phyloP scores from a whole-genome alignment of 805 yeast genomes.

The Metahyphopichia silvanorum region DNA sequence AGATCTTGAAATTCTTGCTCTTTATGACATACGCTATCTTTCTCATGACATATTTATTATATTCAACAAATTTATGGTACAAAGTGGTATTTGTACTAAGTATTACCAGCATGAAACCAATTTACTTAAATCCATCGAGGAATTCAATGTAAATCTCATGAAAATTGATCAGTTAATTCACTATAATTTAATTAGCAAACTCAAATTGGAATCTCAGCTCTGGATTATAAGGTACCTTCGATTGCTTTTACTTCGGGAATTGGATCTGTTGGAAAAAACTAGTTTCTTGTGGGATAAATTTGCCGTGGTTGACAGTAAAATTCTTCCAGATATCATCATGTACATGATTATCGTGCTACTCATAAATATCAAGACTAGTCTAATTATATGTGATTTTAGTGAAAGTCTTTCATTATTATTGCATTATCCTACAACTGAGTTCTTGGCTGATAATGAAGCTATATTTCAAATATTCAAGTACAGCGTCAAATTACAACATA shows the following conservation, averaged over 20 bases:
- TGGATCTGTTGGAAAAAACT: constrained; percentile 29
- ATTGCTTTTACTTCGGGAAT: constrained; percentile 44
- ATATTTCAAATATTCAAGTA: constrained; percentile 27
- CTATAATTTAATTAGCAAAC: constrained; percentile 39
- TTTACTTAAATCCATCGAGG: constrained; percentile 44
- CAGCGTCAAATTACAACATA: constrained; percentile 28
- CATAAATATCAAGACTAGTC: constrained; percentile 41
- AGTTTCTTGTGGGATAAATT: constrained; percentile 50
- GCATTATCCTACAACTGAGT: constrained; percentile 43
- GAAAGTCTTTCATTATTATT: constrained; percentile 47
- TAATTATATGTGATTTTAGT: constrained; percentile 49
- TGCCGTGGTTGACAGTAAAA: constrained; percentile 21
- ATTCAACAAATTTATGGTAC: constrained; percentile 39
- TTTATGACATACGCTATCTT: constrained; percentile 37
- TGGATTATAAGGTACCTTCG: constrained; percentile 56
- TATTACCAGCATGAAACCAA: constrained; percentile 39
- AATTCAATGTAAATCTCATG: constrained; percentile 46
- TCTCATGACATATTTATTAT: constrained; percentile 43
- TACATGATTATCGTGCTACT: constrained; percentile 42
- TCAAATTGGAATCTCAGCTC: constrained; percentile 47
- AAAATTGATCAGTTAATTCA: constrained; percentile 48
- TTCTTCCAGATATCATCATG: constrained; percentile 36
- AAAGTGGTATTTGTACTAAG: constrained; percentile 35
- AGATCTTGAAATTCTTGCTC: constrained; percentile 32
- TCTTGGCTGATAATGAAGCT: constrained; percentile 12